Evolutionary conservation across 306 rosid genomes (phyloP).

Genomic region (Sphenostylis stenocarpa): DNA sequence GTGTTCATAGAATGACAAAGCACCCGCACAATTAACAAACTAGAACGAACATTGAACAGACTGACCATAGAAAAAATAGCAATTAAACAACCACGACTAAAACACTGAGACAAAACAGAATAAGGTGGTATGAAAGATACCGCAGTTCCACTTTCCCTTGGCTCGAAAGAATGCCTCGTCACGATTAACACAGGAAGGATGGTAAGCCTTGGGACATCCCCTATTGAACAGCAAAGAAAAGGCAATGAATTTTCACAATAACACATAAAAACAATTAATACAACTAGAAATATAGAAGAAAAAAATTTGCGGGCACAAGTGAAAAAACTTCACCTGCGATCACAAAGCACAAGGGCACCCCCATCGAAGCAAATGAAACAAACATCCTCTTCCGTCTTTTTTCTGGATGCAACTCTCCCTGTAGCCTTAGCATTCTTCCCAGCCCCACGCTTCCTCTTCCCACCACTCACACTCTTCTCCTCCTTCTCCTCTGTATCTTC

Average conservation of each 20-base stretch:
- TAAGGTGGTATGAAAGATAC: slow-evolving; percentile 48
- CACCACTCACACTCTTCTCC: slow-evolving; percentile 45
- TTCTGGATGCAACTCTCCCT: slow-evolving; percentile 53
- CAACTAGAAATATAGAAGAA: not conserved
- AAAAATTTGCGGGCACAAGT: not conserved
- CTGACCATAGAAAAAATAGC: not conserved
- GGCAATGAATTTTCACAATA: not conserved
- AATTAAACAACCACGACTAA: not conserved
- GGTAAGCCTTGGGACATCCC: slow-evolving; percentile 99
- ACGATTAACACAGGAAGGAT: slow-evolving; percentile 88
- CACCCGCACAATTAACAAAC: not conserved
- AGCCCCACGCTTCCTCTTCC: slow-evolving; percentile 78
- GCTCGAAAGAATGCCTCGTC: slow-evolving; percentile 95
- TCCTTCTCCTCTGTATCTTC: slow-evolving; percentile 46
- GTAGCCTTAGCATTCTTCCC: slow-evolving; percentile 56
- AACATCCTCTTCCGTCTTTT: slow-evolving; percentile 92
- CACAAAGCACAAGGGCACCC: slow-evolving; percentile 97
- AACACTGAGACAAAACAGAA: not conserved
- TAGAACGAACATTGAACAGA: not conserved
- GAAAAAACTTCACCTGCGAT: slow-evolving; percentile 65
- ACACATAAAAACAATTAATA: not conserved
- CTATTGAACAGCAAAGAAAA: slow-evolving; percentile 42
- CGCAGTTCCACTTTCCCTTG: slow-evolving; percentile 98
- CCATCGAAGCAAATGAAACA: slow-evolving; percentile 99
- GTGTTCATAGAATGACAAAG: slow-evolving; percentile 2